Conservation (phyloP, 2,329 filamentous ascomycete genomes). For the Dothideomycetidae sp. region DNA sequence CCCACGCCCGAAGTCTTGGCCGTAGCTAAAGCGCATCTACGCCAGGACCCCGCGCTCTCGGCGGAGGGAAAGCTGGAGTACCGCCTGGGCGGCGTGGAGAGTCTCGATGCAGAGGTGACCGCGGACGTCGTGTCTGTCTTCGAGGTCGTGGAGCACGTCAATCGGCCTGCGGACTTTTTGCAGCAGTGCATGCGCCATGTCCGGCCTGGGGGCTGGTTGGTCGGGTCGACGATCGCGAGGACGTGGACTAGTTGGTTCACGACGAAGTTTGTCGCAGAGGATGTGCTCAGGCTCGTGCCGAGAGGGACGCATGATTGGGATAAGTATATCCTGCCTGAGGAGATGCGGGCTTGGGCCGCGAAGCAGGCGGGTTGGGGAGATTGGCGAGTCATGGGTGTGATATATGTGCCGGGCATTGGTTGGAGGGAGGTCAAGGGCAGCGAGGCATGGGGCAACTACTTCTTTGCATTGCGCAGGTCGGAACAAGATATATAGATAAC, state of each 20-base stretch:
- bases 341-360: conserved; percentile 43
- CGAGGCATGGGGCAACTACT: conserved; percentile 88
- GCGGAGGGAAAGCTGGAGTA: conserved; percentile 49
- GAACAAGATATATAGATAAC: conserved; percentile 1
- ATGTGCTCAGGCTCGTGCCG: conserved; percentile 74
- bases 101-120: conserved; percentile 35
- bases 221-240: conserved; percentile 82
- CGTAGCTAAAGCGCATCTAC: conserved; percentile 63
- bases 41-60: conserved; percentile 54
- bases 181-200: conserved; percentile 59
- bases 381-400: conserved; percentile 65
- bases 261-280: conserved; percentile 84
- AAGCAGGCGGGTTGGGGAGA: conserved; percentile 34
- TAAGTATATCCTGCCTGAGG: conserved; percentile 83
- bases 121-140: conserved; percentile 81
- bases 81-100: conserved; percentile 62
- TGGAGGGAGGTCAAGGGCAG: conserved; percentile 74
- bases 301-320: conserved; percentile 89
- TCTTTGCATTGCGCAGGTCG: conserved; percentile 64
- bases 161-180: conserved; percentile 60
- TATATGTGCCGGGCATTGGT: conserved; percentile 80
- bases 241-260: conserved; percentile 83
- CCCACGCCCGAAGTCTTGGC: conserved; percentile 58
- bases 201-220: conserved; percentile 80
- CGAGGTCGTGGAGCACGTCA: conserved; percentile 90